A percentile compares a stretch with the other conserved stretches of the same genome.
Evolutionary conservation across 176 grass and related monocot species (phyloP).

Genomic region (Zea luxurians): DNA sequence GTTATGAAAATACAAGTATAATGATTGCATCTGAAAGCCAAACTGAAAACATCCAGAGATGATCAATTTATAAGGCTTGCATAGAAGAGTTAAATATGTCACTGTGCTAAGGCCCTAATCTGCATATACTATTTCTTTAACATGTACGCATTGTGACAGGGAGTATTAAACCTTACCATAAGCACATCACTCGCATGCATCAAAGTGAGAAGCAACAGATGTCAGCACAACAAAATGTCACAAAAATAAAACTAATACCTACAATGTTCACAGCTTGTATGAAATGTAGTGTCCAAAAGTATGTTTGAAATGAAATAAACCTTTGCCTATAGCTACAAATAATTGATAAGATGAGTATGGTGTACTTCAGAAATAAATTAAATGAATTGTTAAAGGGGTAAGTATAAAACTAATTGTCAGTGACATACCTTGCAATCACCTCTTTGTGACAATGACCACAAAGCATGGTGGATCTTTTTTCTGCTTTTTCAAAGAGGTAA

Average conservation of each 20-base stretch:
- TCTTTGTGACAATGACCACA: slow-evolving; percentile 79
- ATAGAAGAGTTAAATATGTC: slow-evolving; percentile 3
- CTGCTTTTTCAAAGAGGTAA: slow-evolving; percentile 70
- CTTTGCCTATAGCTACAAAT: neutral
- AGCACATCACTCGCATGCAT: neutral
- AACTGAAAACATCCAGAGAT: neutral
- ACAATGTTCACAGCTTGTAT: slow-evolving; percentile 16
- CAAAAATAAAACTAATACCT: neutral
- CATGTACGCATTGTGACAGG: slow-evolving; percentile 2
- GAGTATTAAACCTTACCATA: neutral
- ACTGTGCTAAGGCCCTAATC: slow-evolving; percentile 12
- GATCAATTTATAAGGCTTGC: neutral
- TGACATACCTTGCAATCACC: slow-evolving; percentile 66
- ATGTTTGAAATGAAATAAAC: neutral
- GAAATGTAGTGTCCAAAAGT: slow-evolving; percentile 1
- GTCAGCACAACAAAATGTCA: slow-evolving; percentile 16
- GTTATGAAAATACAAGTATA: slow-evolving; percentile 8
- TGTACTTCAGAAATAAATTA: neutral
- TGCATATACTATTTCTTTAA: slow-evolving; percentile 12
- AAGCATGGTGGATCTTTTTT: slow-evolving; percentile 48
- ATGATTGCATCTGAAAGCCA: neutral
- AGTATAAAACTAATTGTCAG: neutral
- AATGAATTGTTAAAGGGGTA: slow-evolving; percentile 12
- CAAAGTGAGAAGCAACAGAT: neutral
- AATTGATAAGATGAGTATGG: slow-evolving; percentile 5